Base-by-base conservation (phyloP, 2,329 filamentous ascomycete species). In the Lasiodiplodia sp. region DNA sequence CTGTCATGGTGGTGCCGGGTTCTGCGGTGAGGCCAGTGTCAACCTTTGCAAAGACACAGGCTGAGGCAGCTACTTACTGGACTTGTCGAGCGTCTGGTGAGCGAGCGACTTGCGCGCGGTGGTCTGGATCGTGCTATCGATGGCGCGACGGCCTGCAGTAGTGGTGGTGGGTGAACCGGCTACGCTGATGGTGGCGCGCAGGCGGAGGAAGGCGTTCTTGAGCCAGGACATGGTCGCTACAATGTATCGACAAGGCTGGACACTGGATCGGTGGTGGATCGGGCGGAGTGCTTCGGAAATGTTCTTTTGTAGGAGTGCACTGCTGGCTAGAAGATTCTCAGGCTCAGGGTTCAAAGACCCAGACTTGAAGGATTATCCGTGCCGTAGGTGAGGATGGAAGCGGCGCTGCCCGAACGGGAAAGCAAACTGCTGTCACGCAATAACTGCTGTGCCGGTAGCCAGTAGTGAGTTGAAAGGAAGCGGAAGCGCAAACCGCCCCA, bases 161-260 rank as follows among this genome's bases (percentile, higher is more conserved):
- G 6, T 38, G 55, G 53, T 31, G 7, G 28, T 4, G 28, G 55
- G 44, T 21, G 44, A 47, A 7, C 44, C 16, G 7, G 31, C 31
- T 23, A 53, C n/a, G 3, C n/a, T 60, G 6, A 67, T 23, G 28
- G 65, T 44, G 40, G 53, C 38, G 55, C 65, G 65, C 38, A 58
- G 31, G 40, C 38, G n/a, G 65, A 38, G 12, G 31, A 64, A 34
- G 10, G 47, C 25, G 28, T 7, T 60, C 40, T 23, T 51, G 40
- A 67, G 10, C 65, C 65, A 67, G 28, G 38, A 11, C 65, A 67
- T 67, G 44, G 3, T 60, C 25, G 34, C 31, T 11, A 34, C 28
- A 44, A 12, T 51, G 28, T 47, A 21, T 25, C 57, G 40, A 25
- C 8, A 31, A 34, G 6, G 6, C 7, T n/a, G 18, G 31, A 23